Evolutionary conservation across 805 yeast species (phyloP).

Genomic region (Zygoascus biomembranicola): DNA sequence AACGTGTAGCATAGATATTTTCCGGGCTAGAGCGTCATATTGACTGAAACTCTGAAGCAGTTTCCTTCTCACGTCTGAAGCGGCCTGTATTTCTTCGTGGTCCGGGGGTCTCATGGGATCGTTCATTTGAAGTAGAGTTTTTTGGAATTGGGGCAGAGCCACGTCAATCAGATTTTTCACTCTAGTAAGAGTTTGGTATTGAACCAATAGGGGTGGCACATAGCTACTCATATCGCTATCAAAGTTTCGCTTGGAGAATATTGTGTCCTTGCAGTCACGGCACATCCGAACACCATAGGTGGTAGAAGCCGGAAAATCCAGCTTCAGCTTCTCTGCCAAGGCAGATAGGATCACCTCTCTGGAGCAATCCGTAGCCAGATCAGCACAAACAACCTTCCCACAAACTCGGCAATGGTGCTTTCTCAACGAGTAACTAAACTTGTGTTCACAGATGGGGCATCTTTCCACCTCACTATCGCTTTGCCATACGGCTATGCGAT

Average conservation of each 20-base stretch:
- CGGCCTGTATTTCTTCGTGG: constrained; percentile 28
- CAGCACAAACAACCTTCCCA: constrained; percentile 76
- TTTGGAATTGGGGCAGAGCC: constrained; percentile 38
- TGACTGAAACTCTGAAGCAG: constrained; percentile 42
- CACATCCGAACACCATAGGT: constrained; percentile 49
- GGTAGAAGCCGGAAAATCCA: constrained; percentile 11
- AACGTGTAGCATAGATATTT: constrained; percentile 31
- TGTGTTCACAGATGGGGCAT: constrained; percentile 57
- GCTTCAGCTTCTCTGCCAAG: constrained; percentile 23
- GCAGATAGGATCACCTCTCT: constrained; percentile 50
- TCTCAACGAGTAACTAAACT: constrained; percentile 50
- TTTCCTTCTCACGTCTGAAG: constrained; percentile 36
- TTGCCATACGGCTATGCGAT: constrained; percentile 57
- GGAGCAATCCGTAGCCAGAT: constrained; percentile 56
- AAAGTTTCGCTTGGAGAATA: constrained; percentile 51
- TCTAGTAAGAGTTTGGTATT: constrained; percentile 36
- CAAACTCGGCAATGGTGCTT: constrained; percentile 92
- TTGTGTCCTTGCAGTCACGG: constrained; percentile 51
- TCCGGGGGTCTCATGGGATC: constrained; percentile 25
- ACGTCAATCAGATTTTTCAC: constrained; percentile 32
- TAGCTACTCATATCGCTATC: constrained; percentile 31
- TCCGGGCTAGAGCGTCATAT: constrained; percentile 43
- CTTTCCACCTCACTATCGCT: constrained; percentile 37
- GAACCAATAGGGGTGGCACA: constrained; percentile 32
- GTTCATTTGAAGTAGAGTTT: constrained; percentile 29